Base-by-base conservation (phyloP, 1,139 yeast genomes). In the Taphrina betulina region DNA sequence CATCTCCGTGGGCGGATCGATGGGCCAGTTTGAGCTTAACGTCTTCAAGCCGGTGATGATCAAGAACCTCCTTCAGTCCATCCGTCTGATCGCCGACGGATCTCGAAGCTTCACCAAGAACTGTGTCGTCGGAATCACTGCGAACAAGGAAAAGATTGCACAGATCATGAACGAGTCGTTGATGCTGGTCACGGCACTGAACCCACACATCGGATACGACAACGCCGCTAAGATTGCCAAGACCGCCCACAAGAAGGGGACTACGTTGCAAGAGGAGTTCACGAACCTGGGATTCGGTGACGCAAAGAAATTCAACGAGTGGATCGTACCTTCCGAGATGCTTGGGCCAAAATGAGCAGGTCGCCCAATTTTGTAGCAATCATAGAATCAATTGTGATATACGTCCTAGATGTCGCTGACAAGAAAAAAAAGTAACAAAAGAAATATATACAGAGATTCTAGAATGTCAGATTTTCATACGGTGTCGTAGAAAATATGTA, bases 271-370 rank as follows among this genome's bases (percentile, higher is more conserved):
- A 76, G 85, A 88, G 73, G 83, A 95, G 60, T 96, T 96, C 61
- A 77, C 92, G 67, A 95, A 92, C 73, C 81, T 94, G 69, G 87
- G 87, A 59, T 89, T 85, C 58, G 79, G 92, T 69, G 78, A 81
- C 58, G 84, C 82, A 68, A 96, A 90, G 74, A 63, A 64, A 53
- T 92, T 92, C 67, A 95, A 89, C 72, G 79, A 88, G 73, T 92
- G 95, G 95, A 98, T 92, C 64, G 83, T 88, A 72, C 98, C 98
- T 63, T 97, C 92, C 77, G 82, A 86, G 69, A 92, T 92, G 98
- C 81, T 92, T 75, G 96, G 96, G 59, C 98, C 98, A 66, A 69
- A 53, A 20, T 48, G n/a, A n/a, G n/a, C n/a, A n/a, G n/a, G n/a
- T n/a, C n/a, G n/a, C n/a, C n/a, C n/a, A n/a, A n/a, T n/a, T n/a